Conservation (phyloP, 2,329 filamentous ascomycete species). For the Apiospora sp. region DNA sequence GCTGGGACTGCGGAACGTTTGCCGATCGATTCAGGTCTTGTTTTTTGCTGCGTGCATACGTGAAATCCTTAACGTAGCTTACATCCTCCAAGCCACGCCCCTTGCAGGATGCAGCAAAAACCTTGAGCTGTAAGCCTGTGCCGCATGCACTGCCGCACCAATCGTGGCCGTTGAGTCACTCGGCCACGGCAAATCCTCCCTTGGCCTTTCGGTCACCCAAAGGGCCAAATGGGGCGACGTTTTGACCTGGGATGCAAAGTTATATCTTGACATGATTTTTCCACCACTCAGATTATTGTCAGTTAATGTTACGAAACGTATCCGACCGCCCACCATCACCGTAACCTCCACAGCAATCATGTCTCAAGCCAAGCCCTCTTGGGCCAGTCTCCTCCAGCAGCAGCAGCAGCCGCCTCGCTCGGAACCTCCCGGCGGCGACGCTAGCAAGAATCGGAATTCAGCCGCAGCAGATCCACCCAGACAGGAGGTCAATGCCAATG, state of each 20-base stretch:
- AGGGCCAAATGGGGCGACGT: neutral
- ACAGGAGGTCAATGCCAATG: too few species aligned
- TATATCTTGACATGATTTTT: neutral
- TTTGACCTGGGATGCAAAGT: neutral
- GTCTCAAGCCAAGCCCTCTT: conserved; percentile 2
- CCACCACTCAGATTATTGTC: neutral
- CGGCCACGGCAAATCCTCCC: neutral
- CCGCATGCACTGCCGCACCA: neutral
- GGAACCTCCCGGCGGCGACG: neutral
- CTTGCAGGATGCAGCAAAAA: neutral
- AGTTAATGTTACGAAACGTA: neutral
- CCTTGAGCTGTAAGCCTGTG: neutral
- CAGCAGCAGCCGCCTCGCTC: neutral
- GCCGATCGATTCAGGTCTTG: neutral
- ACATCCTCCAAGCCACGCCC: neutral
- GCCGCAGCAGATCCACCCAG: neutral
- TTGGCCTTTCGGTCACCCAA: neutral
- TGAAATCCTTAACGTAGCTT: neutral
- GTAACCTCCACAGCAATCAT: neutral
- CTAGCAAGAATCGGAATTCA: neutral
- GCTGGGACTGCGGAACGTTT: neutral
- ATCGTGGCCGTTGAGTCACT: neutral
- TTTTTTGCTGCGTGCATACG: neutral
- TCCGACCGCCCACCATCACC: neutral
- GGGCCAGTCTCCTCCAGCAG: neutral